Conservation (phyloP, 2,329 filamentous ascomycete species). For the Torrubiella hemipterigena region DNA sequence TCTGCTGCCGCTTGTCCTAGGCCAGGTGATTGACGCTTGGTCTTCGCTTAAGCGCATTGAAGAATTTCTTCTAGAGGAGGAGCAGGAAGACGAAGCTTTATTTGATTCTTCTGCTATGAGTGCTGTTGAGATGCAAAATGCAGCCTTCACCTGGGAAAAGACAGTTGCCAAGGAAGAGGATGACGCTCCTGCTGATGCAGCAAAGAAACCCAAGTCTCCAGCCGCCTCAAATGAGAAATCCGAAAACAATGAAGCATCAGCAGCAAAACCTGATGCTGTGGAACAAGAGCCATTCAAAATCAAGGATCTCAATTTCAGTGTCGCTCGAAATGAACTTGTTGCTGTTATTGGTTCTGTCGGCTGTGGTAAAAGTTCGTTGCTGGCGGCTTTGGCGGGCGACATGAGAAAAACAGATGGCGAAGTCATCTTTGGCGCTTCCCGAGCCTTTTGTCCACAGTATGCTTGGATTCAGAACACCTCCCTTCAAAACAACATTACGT, state of each 20-base stretch:
- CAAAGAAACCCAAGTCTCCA: conserved; percentile 30
- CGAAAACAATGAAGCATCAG: conserved; percentile 20
- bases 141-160: conserved; percentile 80
- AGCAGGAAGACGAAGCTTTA: conserved; percentile 60
- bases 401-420: conserved; percentile 76
- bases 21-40: conserved; percentile 82
- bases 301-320: conserved; percentile 51
- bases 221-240: conserved; percentile 29
- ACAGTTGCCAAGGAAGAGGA: conserved; percentile 16
- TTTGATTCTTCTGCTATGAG: conserved; percentile 45
- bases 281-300: conserved; percentile 61
- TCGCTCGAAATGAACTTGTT: conserved; percentile 64
- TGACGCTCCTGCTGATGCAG: conserved; percentile 27
- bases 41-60: conserved; percentile 76
- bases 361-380: conserved; percentile 79
- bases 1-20: conserved; percentile 74
- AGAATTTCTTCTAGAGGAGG: conserved; percentile 78
- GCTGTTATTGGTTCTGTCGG: conserved; percentile 85
- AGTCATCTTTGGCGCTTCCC: conserved; percentile 62
- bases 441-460: conserved; percentile 91
- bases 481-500: conserved; percentile 79
- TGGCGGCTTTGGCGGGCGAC: conserved; percentile 82
- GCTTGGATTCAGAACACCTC: conserved; percentile 95
- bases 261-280: conserved; percentile 21
- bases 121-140: conserved; percentile 59